Base-by-base conservation (phyloP, 148 eudicot genomes). In the Cornus suecica region DNA sequence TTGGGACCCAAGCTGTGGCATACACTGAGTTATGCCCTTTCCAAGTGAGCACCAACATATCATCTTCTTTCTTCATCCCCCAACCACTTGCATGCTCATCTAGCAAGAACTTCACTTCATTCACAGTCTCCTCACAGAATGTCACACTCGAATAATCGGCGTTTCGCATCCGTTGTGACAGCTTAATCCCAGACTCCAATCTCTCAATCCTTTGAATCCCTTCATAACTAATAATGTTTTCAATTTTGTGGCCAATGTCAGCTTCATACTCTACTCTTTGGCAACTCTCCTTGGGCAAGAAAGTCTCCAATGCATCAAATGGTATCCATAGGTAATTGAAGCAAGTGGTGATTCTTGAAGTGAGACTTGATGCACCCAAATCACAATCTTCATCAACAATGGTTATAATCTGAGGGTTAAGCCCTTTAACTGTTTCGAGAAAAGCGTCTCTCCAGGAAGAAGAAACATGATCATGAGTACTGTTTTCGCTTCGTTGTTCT, bases 71-170 rank as follows among this genome's bases (percentile, higher is more conserved):
- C 74, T 85, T 85, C 88, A 85, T 85, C 2, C 88, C 86, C 88
- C 88, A 85, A 30, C 88, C 85, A 70, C 88, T 85, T 2, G 88
- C 88, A 85, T 85, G 84, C 63, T 85, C 88, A 72, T 85, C 86
- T 42, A 85, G 66, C 84, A 85, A 80, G 7, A 72, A n/a, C 71
- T 82, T 85, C 8, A 85, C 86, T 66, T 85, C 84, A 72, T 34
- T 70, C 30, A 85, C 29, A 3, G 84, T 83, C 41, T 83, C 86
- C 32, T 85, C 88, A 69, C 77, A 26, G 58, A 83, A 85, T 32
- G 82, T 80, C 52, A 78, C 77, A 25, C 86, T 80, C 1, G 45
- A 45, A 66, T 71, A 83, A 0, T 86, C 84, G 22, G 29, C 18
- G 18, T 75, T 80, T 24, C 23, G 71, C 82, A 83, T 83, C 23